Base-by-base conservation (phyloP, 371 early-diverging fungal species). In the Apophysomyces trapeziformis region DNA sequence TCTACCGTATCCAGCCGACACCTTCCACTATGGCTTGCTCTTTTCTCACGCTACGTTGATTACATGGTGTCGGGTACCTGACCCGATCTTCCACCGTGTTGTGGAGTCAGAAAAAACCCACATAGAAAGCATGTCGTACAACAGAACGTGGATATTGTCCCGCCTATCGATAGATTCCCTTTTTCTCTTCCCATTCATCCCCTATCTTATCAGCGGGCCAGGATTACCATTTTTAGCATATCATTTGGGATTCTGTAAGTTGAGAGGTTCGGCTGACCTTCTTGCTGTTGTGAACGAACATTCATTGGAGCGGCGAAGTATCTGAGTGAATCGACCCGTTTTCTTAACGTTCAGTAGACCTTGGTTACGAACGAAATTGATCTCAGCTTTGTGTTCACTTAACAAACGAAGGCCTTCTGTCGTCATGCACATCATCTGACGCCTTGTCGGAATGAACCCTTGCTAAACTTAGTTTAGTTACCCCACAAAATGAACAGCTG, bases 281-380 rank as follows among this genome's bases (percentile, higher is more conserved):
- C 32, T 50, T 50, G 54, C 16, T 50, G 21, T 16, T 50, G 11
- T 16, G 54, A 26, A 9, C 8, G 54, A 5, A 50, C 32, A 26
- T 26, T 71, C 70, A 64, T 56, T 58, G 12, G 26, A 50, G 50
- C 3, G 77, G 64, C 38, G 72, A 72, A 63, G 67, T 72, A 32
- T 70, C 70, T 11, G 73, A 45, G 46, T 76, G 76, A 14, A 68
- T 73, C 39, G 68, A 50, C 21, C 9, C 21, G 16, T 50, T 47
- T 47, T 47, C 16, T 18, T 18, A 21, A 50, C 35, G 35, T 50
- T 18, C 9, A 50, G 21, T 18, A 4, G 9, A 50, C n/a, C 54
- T 21, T 50, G 9, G 9, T 9, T 21, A n/a, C 21, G n/a, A 21
- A 18, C 13, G 6, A 47, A 50, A 50, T 50, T 50, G 54, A 50